Base-by-base conservation (phyloP, 2,329 filamentous ascomycete genomes). In the Bisporella sp. region DNA sequence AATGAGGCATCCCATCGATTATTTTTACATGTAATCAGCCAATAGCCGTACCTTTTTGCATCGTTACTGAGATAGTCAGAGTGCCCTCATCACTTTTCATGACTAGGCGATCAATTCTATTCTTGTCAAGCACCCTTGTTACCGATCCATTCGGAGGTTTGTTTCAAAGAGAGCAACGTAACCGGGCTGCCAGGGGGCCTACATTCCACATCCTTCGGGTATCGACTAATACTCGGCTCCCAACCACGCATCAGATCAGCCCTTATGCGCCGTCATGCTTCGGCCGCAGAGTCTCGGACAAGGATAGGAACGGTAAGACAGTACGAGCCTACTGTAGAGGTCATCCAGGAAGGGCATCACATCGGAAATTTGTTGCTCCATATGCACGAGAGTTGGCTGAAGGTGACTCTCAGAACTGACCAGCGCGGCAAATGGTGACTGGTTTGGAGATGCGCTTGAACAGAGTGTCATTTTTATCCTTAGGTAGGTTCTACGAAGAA, bases 121-220 rank as follows among this genome's bases (percentile, higher is more conserved):
- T 55, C 50, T 46, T 52, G 55, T 47, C 50, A 44, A 40, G 28
- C 21, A 60, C 55, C 59, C 59, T 43, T 55, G 53, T 45, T 44
- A 49, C 40, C 48, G 53, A 59, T 60, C 56, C 52, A 35, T 49
- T 60, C 56, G 59, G 58, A 59, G 55, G 31, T 51, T 58, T 58
- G 61, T 64, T 62, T 64, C 61, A 63, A 56, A 56, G 54, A 59
- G 53, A 59, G 55, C 57, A 57, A 54, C 49, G 51, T 48, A 46
- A 51, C 43, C 51, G 51, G 45, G 54, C 29, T 53, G 51, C 45
- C 44, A 49, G 52, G 51, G 48, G 46, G 32, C 46, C 31, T 33
- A 47, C 52, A 53, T 51, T 48, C 54, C 49, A 54, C 56, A 53
- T 53, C 50, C 45, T 39, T 52, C 46, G 46, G 50, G 41, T 44